Conservation (phyloP, 1,139 yeast genomes). For the Nakaseomyces bracarensis region DNA sequence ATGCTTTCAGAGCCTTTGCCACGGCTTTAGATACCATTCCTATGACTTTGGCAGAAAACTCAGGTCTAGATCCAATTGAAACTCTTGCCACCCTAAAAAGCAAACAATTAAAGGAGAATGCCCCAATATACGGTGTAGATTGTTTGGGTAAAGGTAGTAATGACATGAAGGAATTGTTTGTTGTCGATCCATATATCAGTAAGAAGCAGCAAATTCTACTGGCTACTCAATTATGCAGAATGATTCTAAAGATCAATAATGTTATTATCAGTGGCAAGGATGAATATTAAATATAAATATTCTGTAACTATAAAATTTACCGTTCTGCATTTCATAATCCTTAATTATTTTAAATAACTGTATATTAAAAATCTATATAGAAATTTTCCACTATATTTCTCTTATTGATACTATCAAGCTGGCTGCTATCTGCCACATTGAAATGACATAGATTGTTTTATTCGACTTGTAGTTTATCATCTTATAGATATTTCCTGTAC, state of each 20-base stretch:
- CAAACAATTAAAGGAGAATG: slow-evolving; percentile 67
- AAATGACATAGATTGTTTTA: too few species aligned
- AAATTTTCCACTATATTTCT: too few species aligned
- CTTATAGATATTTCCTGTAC: not conserved
- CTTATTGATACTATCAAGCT: too few species aligned
- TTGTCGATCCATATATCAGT: slow-evolving; percentile 94
- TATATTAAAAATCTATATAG: slow-evolving; percentile 3
- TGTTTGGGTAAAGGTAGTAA: slow-evolving; percentile 81
- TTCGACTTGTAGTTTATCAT: not conserved
- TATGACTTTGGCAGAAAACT: slow-evolving; percentile 91
- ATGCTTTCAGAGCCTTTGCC: slow-evolving; percentile 93
- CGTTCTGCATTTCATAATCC: not conserved
- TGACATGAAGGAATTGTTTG: slow-evolving; percentile 90
- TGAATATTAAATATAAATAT: slow-evolving; percentile 40
- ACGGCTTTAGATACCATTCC: slow-evolving; percentile 87
- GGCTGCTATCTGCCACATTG: too few species aligned
- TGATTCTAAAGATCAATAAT: slow-evolving; percentile 94
- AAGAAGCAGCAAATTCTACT: slow-evolving; percentile 90
- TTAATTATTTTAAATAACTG: slow-evolving; percentile 1
- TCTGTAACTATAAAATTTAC: slow-evolving; percentile 3
- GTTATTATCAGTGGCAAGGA: slow-evolving; percentile 89
- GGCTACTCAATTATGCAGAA: slow-evolving; percentile 94
- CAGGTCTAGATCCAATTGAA: slow-evolving; percentile 91
- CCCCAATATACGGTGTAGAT: slow-evolving; percentile 80
- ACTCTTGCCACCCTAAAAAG: slow-evolving; percentile 77